Evolutionary conservation across 305 asterid genomes (phyloP).

Genomic region (Fraxinus floribunda): DNA sequence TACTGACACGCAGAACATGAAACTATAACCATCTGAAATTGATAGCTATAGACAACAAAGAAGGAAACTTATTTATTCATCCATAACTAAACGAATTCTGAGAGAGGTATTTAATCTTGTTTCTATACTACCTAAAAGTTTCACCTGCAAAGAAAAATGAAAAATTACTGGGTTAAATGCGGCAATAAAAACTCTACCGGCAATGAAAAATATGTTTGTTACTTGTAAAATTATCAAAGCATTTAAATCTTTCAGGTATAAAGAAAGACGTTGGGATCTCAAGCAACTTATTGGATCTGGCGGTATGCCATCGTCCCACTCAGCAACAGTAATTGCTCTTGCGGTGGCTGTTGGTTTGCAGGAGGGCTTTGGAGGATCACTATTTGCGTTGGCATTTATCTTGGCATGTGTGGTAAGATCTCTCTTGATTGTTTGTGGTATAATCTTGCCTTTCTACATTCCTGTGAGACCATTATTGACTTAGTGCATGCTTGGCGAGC

Average conservation of each 20-base stretch:
- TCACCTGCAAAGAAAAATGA: neutral
- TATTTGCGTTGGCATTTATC: constrained; percentile 69
- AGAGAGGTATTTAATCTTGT: neutral
- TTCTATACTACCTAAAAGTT: neutral
- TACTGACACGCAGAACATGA: neutral
- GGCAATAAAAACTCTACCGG: neutral
- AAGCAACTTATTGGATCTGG: constrained; percentile 85
- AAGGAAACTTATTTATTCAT: neutral
- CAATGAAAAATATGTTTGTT: constrained; percentile 2
- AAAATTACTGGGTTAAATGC: neutral
- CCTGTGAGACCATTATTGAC: neutral
- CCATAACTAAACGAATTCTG: neutral
- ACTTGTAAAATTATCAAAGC: constrained; percentile 30
- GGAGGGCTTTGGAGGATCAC: constrained; percentile 84
- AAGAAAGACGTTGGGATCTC: constrained; percentile 76
- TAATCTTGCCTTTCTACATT: neutral
- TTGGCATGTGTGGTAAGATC: constrained; percentile 83
- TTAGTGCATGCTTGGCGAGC: neutral
- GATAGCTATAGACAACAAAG: neutral
- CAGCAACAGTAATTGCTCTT: constrained; percentile 89
- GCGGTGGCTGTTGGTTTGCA: constrained; percentile 74
- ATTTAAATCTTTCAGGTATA: constrained; percentile 72
- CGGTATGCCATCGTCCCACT: constrained; percentile 99
- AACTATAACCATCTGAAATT: neutral
- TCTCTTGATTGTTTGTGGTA: constrained; percentile 9